Percentiles rank a stretch among this genome's conserved stretches.
Conservation (phyloP, 2,329 filamentous ascomycete genomes). For the Calonectria ilicicola region DNA sequence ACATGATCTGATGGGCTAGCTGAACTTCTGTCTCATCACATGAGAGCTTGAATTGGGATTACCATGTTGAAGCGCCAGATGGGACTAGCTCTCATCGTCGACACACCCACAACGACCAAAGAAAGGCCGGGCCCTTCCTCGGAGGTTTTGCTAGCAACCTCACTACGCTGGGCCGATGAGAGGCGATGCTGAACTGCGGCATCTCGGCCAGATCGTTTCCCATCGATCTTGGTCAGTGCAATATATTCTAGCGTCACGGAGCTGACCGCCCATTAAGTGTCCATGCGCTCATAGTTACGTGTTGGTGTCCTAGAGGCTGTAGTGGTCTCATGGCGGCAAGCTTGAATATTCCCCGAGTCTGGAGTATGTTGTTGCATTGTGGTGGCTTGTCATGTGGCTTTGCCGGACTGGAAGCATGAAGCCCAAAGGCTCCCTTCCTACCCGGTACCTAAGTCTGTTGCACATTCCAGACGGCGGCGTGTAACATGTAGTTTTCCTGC, state of each 20-base stretch:
- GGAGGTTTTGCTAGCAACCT: slow-evolving; percentile 1
- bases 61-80: background rate
- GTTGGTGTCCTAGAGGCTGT: background rate
- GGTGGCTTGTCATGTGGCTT: background rate
- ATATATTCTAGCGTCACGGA: background rate
- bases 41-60: slow-evolving; percentile 2
- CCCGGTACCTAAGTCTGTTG: background rate
- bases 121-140: background rate
- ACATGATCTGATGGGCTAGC: background rate
- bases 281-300: background rate
- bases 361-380: background rate
- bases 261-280: background rate
- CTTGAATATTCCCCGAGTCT: background rate
- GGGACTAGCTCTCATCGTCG: background rate
- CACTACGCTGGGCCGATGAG: background rate
- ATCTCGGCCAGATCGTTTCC: background rate
- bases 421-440: background rate
- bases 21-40: background rate
- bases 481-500: background rate
- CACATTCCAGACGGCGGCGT: background rate
- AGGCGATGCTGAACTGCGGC: background rate
- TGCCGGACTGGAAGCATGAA: background rate
- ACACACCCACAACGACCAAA: background rate
- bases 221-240: slow-evolving; percentile 6
- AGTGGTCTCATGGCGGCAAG: background rate